Base-by-base conservation (phyloP, 345 rosid genomes). In the Diplotaxis tenuifolia region DNA sequence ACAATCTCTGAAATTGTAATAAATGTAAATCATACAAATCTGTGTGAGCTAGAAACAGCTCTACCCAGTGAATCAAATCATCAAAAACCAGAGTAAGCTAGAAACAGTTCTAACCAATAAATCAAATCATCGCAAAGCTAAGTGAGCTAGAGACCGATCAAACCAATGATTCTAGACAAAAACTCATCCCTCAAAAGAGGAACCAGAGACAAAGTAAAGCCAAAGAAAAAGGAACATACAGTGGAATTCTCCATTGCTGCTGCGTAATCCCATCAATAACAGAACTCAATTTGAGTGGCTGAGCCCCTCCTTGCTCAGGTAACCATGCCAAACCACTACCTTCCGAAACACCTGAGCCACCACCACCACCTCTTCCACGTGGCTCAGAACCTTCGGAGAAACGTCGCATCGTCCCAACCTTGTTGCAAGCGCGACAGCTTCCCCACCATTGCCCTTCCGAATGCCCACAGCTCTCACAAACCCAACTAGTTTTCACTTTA, bases 361-460 rank as follows among this genome's bases (percentile, higher is more conserved):
- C 63, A 45, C 72, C 78, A 8, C 78, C 72, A 2, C 62, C 34
- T 20, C 77, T 52, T 15, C 65, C 72, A 5, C 65, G 59, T 27
- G 57, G 9, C 3, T 55, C 84, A 53, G 74, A 28, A 16, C 38
- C 79, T 58, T 82, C 83, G 0, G 62, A 38, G 62, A 89, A 87
- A 70, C 77, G 81, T 76, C 81, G 82, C 85, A 94, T 62, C 6
- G 97, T 83, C 69, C 93, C 97, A 1, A 76, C 85, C 21, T 23
- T 40, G 2, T 73, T 38, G 28, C 98, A 91, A 9, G 76, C 14
- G 27, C 88, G 86, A 68, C 98, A 94, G 58, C 68, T 64, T 1
- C 97, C 98, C 98, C 98, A 89, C 98, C 98, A 94, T 76, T 94
- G 96, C 7, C 90, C 96, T 0, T 87, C 88, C 6, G 86, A 31